phyloP scores from a whole-genome alignment of 768 basidiomycete species.

The Pleurotus citrinopileatus region DNA sequence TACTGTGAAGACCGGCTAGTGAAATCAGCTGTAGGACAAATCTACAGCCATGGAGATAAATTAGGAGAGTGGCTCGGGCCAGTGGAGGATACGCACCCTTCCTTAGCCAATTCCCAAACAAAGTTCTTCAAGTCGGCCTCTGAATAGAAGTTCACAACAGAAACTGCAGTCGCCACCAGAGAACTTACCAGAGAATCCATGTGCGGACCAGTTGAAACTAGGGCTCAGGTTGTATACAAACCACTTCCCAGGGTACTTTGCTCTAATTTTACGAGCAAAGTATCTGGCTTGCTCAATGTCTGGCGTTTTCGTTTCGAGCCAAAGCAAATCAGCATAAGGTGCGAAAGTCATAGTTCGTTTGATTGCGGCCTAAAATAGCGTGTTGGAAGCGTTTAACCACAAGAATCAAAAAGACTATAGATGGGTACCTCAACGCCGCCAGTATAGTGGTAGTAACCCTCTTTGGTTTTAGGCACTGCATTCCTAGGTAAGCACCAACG shows the following conservation, averaged over 20 bases:
- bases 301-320: constrained; percentile 93
- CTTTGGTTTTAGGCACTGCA: constrained; percentile 79
- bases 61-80: neutral
- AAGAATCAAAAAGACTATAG: neutral
- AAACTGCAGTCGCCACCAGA: neutral
- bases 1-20: constrained; percentile 85
- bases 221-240: constrained; percentile 94
- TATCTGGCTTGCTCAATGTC: constrained; percentile 74
- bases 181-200: constrained; percentile 68
- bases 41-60: constrained; percentile 31
- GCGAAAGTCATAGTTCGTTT: constrained; percentile 78
- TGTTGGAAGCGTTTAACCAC: constrained; percentile 6
- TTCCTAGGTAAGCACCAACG: constrained; percentile 6
- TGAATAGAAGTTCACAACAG: constrained; percentile 19
- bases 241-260: constrained; percentile 75
- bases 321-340: constrained; percentile 85
- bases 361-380: constrained; percentile 59
- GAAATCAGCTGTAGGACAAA: constrained; percentile 90
- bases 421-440: constrained; percentile 64
- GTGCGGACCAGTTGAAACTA: constrained; percentile 89
- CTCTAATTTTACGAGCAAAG: constrained; percentile 75
- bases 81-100: constrained; percentile 52
- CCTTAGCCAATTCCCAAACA: constrained; percentile 87
- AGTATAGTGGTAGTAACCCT: constrained; percentile 88
- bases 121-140: constrained; percentile 80